Evolutionary conservation across 164 flowering plant species (phyloP), one percentile per base, ranked within the genome.

Genomic region (Vitis rotundifolia): DNA sequence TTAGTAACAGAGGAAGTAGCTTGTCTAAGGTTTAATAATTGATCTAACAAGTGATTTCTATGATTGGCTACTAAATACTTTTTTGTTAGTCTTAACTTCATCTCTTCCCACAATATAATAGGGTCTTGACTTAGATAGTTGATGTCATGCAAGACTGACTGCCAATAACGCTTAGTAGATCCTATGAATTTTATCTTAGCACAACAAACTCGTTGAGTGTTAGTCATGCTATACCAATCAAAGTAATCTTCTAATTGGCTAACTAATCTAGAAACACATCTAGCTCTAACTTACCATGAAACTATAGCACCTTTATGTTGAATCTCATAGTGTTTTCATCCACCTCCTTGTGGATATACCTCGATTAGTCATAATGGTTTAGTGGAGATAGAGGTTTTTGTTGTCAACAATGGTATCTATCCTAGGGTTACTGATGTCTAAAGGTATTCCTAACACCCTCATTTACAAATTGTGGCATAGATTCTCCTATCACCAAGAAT

Each of bases 81-180:
- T 14, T 22, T 48, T 5, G 37, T 11, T 7, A 58, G 13, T 12
- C 13, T 13, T 2, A 48, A 47, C 48, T 70, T 70, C 60, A 63
- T 54, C 60, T 70, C 73, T 14, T 53, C 66, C 72, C 66, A 70
- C 11, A 9, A 11, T 9, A 11, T 55, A 8, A 70, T 55, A 10
- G 68, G 73, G 3, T 53, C 61, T 44, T 54, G 18, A 8, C 67
- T 62, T 2, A 16, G 6, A n/a, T 50, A 37, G 11, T 53, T 13
- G 3, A 63, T 9, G 1, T 63, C 54, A 28, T 54, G 18, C 18
- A 63, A 60, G 10, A 55, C 62, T 44, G 19, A 12, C 4, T 5
- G 5, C 66, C 53, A 70, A n/a, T n/a, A 70, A 1, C 26, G 3
- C 31, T 70, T 31, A 8, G 67, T 47, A 1, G 15, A 19, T 52